Base-by-base conservation (phyloP, 306 rosid species). In the Vicia sativa region DNA sequence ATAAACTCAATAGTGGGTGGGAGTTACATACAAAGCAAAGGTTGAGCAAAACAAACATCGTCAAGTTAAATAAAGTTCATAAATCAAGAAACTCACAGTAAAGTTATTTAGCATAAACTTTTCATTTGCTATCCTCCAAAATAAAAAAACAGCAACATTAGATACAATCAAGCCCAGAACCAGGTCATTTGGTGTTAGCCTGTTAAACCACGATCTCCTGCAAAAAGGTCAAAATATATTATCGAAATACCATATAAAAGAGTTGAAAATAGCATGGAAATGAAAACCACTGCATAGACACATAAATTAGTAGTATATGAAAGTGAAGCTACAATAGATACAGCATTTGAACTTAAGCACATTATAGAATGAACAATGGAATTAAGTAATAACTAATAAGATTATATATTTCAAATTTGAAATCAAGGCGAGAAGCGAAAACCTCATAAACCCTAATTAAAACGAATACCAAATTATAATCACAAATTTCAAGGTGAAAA, bases 81-180 rank as follows among this genome's bases (percentile, higher is more conserved):
- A 83, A 74, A 58, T 74, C 45, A 50, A 45, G 53, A 58, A 54
- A 83, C 97, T 82, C 79, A 88, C 97, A 10, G 87, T 85, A 72
- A 93, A 93, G 75, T 90, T 79, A 14, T 88, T 80, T 23, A 37
- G 45, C 97, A 93, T 90, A 79, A 93, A 93, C 38, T 23, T 56
- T 49, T 25, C 3, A 77, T 78, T 79, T 28, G 83, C 85, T 49
- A 79, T 48, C 79, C 76, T 72, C 97, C 98, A 90, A 62, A 78
- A 66, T 28, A 90, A 55, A 72, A 75, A 93, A 74, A 93, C 83
- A 63, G 84, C 91, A 62, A 73, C 87, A 82, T 93, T 93, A 66
- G 95, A 86, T 75, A 83, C 13, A 81, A 93, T 71, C 89, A 93
- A 87, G 74, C 95, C 89, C 55, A 75, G 23, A 70, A 93, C 90